Evolutionary conservation across 1,139 yeast genomes (phyloP), one percentile per base, ranked within the genome.

Genomic region (Kodamaea suecica): DNA sequence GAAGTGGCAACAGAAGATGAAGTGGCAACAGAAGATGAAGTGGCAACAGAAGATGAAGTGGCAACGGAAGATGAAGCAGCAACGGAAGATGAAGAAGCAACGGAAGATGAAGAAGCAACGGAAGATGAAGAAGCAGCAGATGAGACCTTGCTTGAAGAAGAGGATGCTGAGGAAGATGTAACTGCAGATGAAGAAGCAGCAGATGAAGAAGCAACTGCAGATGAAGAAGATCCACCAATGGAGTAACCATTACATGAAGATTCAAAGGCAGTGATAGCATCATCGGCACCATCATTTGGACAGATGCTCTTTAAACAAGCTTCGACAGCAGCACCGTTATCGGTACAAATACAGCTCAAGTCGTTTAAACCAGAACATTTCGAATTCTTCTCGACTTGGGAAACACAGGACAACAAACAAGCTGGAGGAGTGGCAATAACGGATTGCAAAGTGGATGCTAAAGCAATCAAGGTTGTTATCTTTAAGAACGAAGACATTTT

Each of bases 371-470:
- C 68, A 39, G 64, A 49, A 60, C 90, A 81, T 31, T 66, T 52
- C 34, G 78, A 62, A n/a, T 57, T 49, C 56, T 73, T 75, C 49
- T 76, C 70, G 36, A 83, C 88, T 52, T 78, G 73, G 37, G 84
- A 73, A 40, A 84, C 92, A 75, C 95, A 87, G 31, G 95, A 95
- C 58, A 87, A 71, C 48, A 87, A 68, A 70, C 95, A 87, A 28
- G 95, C 95, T 44, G 94, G 94, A 36, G 95, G 92, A 39, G 92
- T 70, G 40, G 94, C 94, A 33, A 74, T 60, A 30, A 69, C 76
- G 33, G 66, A 52, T 33, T 67, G 66, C 36, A 76, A 61, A 39
- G 76, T 56, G 37, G 76, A 62, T 37, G 78, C 75, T 39, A 78
- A 56, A 35, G 78, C 70, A 42, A 75, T 61, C 45, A 75, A 62